Conservation (phyloP, 2,329 filamentous ascomycete genomes). For the Sordariomycetes sp. region DNA sequence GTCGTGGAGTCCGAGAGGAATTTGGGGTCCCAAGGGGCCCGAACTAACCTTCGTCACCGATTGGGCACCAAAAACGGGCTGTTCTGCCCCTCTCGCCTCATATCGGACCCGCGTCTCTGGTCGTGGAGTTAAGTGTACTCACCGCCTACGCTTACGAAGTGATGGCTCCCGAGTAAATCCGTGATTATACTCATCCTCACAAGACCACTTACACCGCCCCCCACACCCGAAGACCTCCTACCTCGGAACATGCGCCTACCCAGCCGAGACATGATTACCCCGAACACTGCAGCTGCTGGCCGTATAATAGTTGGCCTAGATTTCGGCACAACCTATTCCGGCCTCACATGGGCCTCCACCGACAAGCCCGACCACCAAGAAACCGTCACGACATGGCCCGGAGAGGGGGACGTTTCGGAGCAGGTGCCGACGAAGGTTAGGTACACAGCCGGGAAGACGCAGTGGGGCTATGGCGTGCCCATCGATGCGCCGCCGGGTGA, state of each 20-base stretch:
- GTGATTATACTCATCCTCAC: neutral
- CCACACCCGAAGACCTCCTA: neutral
- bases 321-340: constrained; percentile 46
- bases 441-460: constrained; percentile 25
- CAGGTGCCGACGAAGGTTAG: constrained; percentile 40
- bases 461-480: constrained; percentile 41
- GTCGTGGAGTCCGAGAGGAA: no score
- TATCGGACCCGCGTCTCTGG: no score
- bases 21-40: neutral
- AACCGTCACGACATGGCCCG: constrained; percentile 33
- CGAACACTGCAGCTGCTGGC: neutral
- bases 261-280: neutral
- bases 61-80: neutral
- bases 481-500: constrained; percentile 24
- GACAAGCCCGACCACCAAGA: constrained; percentile 26
- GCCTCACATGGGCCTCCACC: constrained; percentile 40
- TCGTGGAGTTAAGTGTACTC: no score
- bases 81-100: neutral
- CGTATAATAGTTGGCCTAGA: constrained; percentile 41
- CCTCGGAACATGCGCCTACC: neutral
- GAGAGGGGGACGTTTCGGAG: constrained; percentile 25
- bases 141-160: no score
- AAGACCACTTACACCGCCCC: neutral
- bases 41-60: neutral
- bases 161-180: no score